Evolutionary conservation across 23 red algal species (phyloP), one percentile per base, ranked within the genome.

Genomic region (Gracilaria vermiculophylla): DNA sequence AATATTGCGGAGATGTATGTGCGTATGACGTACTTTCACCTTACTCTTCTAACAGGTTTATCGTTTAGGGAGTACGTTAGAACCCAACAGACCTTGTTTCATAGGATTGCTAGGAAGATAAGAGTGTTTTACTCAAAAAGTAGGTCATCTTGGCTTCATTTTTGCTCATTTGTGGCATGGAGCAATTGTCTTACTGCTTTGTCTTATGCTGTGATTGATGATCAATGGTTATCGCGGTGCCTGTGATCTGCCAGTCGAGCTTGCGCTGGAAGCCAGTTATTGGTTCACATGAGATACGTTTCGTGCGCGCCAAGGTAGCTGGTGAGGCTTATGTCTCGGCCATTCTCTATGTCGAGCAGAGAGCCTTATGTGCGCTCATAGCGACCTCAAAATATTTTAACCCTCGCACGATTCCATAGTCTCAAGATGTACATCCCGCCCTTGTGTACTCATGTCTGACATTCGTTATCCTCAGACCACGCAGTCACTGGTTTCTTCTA

Each of bases 21-120:
- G 52, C 10, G 4, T 2, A 8, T 34, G 58, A 6, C 8, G 58
- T 64, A 34, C 58, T 13, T 28, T 2, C 16, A 28, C 28, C 8
- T 34, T 64, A 15, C 58, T 34, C 29, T 34, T 32, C 28, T 47
- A 8, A 64, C 20, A 14, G 29, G 35, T 16, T 35, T 11, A n/a
- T 64, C 6, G 10, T 16, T 28, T n/a, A 25, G 29, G 54, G 54
- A 58, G 1, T 64, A 64, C 58, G 17, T 61, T 64, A 64, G 58
- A 15, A 17, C 13, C 35, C 58, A 64, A 64, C 27, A 31, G 25
- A 35, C 52, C n/a, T 35, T 64, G 58, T 64, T 64, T 24, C 25
- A 64, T 64, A 64, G 58, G 29, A 64, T 34, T 64, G 29, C 28
- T 64, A 64, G 58, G 32, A 31, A 64, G 58, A 64, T 64, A 64